These are phyloP conservation scores for Malus hybrid DNA, from an alignment of 331 rosid genomes.

Conservation along the genomic window DNA sequence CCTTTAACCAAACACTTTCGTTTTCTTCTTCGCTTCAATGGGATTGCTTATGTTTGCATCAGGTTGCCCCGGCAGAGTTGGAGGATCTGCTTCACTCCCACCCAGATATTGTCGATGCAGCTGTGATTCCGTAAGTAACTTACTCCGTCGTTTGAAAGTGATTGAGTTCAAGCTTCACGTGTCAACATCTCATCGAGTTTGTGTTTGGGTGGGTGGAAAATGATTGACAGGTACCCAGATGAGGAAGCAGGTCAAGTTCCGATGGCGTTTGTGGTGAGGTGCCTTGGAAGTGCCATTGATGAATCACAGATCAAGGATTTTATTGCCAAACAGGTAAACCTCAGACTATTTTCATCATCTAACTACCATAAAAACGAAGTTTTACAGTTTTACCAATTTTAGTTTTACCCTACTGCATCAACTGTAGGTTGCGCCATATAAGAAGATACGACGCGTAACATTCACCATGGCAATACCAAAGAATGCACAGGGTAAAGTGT, in stretches of 20 bases:
- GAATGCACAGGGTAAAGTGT: constrained; percentile 50
- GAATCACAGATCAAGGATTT: constrained; percentile 39
- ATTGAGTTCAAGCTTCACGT: too few relatives aligned
- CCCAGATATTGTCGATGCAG: constrained; percentile 55
- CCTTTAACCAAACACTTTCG: background rate
- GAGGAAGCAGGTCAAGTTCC: constrained; percentile 76
- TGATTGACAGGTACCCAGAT: constrained; percentile 44
- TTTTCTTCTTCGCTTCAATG: background rate
- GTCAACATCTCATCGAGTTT: too few relatives aligned
- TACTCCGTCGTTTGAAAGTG: background rate
- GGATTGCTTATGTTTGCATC: background rate
- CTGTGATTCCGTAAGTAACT: constrained; percentile 55
- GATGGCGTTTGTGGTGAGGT: constrained; percentile 52
- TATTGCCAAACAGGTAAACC: constrained; percentile 47
- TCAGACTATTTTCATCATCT: too few relatives aligned
- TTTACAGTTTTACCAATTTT: background rate
- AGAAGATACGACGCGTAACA: constrained; percentile 40
- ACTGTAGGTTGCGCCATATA: constrained; percentile 55
- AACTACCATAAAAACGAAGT: background rate
- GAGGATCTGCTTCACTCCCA: constrained; percentile 61
- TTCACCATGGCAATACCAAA: constrained; percentile 48
- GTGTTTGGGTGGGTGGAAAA: background rate
- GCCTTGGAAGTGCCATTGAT: constrained; percentile 22
- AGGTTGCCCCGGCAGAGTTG: constrained; percentile 76
- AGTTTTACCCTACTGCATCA: too few relatives aligned